Evolutionary conservation across 495 filamentous ascomycete species (phyloP).

Genomic region (Entonaema liquescens): DNA sequence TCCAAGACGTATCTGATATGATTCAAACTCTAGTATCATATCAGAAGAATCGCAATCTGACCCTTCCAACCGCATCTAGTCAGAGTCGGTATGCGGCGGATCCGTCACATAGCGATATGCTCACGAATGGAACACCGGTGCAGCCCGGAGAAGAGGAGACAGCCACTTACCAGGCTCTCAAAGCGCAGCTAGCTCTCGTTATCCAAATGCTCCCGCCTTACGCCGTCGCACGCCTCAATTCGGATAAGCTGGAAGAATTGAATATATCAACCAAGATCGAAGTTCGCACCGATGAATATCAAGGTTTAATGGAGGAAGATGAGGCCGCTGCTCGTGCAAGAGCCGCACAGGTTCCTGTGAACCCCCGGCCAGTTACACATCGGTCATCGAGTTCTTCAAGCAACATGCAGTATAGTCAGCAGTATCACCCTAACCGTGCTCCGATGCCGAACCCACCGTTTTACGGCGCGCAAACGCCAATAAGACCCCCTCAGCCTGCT

Average conservation of each 20-base stretch:
- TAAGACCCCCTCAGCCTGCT: constrained; percentile 42
- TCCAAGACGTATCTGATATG: constrained; percentile 81
- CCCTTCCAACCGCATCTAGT: constrained; percentile 56
- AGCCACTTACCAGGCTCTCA: constrained; percentile 76
- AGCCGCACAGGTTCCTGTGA: constrained; percentile 48
- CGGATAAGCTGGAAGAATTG: constrained; percentile 81
- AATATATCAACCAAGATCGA: constrained; percentile 85
- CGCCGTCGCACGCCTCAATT: constrained; percentile 84
- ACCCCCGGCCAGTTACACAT: constrained; percentile 49
- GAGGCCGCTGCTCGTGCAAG: constrained; percentile 59
- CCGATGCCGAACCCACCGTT: constrained; percentile 53
- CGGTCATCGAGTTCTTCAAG: constrained; percentile 52
- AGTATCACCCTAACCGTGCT: constrained; percentile 48
- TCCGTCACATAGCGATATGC: constrained; percentile 60
- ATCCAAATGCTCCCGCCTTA: constrained; percentile 83
- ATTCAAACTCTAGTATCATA: constrained; percentile 87
- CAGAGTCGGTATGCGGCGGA: constrained; percentile 59
- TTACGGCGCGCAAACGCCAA: constrained; percentile 53
- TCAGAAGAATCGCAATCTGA: constrained; percentile 81
- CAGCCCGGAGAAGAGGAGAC: constrained; percentile 71
- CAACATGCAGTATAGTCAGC: constrained; percentile 48
- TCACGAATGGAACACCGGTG: constrained; percentile 56
- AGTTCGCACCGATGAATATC: constrained; percentile 73
- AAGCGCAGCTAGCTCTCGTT: constrained; percentile 74
- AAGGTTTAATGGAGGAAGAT: constrained; percentile 88